phyloP scores from a whole-genome alignment of 352 stramenopile genomes.

The Pythium plurisporium region DNA sequence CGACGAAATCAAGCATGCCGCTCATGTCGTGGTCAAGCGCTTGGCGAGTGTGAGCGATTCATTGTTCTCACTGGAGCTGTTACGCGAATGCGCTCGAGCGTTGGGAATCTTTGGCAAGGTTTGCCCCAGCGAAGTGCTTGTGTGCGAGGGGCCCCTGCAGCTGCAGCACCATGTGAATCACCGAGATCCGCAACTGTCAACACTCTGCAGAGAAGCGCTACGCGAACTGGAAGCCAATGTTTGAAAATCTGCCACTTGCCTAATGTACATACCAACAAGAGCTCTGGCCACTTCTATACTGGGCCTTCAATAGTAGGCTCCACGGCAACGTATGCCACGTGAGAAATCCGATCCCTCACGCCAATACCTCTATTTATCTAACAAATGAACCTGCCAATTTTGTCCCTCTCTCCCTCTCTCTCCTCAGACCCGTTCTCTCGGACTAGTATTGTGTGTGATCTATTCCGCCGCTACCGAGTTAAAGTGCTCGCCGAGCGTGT shows the following conservation, averaged over 20 bases:
- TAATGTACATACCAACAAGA: background rate
- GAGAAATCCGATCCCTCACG: too few relatives aligned
- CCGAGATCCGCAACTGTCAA: constrained; percentile 55
- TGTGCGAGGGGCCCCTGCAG: constrained; percentile 25
- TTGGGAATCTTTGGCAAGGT: constrained; percentile 48
- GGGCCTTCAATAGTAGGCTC: too few relatives aligned
- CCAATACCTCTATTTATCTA: constrained; percentile 37
- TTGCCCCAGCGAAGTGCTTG: constrained; percentile 30
- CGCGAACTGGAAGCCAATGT: constrained; percentile 29
- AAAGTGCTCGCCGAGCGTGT: constrained; percentile 98
- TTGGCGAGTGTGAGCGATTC: constrained; percentile 45
- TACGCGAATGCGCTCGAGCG: constrained; percentile 66
- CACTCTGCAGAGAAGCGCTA: constrained; percentile 45
- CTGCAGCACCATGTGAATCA: constrained; percentile 55
- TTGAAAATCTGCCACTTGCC: background rate
- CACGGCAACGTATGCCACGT: too few relatives aligned
- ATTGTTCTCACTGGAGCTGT: constrained; percentile 62
- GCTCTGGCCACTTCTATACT: too few relatives aligned
- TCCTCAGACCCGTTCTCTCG: too few relatives aligned
- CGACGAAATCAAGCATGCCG: constrained; percentile 48
- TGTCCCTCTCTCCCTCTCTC: too few relatives aligned
- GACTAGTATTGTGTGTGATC: background rate
- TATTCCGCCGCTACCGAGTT: constrained; percentile 87
- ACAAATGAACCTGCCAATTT: constrained; percentile 17
- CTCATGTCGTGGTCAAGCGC: constrained; percentile 35